A percentile compares a stretch with the other conserved stretches of the same genome.
Conservation (phyloP, 1,139 yeast genomes). For the Yamadazyma spencermartinsiae region DNA sequence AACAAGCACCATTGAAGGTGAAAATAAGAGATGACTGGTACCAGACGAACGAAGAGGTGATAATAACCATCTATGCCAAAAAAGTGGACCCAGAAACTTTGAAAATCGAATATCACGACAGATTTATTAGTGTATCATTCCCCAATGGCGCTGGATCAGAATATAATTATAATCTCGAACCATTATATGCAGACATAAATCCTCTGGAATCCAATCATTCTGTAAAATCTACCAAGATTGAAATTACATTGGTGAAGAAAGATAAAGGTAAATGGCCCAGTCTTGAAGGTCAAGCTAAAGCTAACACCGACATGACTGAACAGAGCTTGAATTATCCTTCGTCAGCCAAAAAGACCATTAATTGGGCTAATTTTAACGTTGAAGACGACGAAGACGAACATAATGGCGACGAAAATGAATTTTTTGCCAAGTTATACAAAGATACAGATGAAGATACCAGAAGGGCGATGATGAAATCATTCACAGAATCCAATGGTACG, state of each 20-base stretch:
- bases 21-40: slow-evolving; percentile 78
- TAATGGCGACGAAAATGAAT: slow-evolving; percentile 57
- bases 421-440: slow-evolving; percentile 73
- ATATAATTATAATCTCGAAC: slow-evolving; percentile 51
- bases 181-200: slow-evolving; percentile 53
- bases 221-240: slow-evolving; percentile 75
- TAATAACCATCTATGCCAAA: slow-evolving; percentile 73
- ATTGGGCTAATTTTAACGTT: slow-evolving; percentile 72
- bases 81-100: slow-evolving; percentile 51
- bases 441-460: slow-evolving; percentile 85
- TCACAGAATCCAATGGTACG: slow-evolving; percentile 91
- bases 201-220: slow-evolving; percentile 44
- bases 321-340: slow-evolving; percentile 51
- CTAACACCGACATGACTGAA: slow-evolving; percentile 11
- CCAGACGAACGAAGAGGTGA: slow-evolving; percentile 58
- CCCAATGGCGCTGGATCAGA: slow-evolving; percentile 49
- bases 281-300: slow-evolving; percentile 32
- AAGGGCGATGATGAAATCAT: slow-evolving; percentile 97
- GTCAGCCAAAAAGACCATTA: slow-evolving; percentile 57
- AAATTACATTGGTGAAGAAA: slow-evolving; percentile 51
- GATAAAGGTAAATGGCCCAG: slow-evolving; percentile 43
- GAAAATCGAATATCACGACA: slow-evolving; percentile 33
- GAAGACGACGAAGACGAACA: slow-evolving; percentile 52
- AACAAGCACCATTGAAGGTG: slow-evolving; percentile 41
- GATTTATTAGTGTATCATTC: slow-evolving; percentile 40